These are phyloP conservation scores for Apocynum venetum DNA, from an alignment of 257 asterid genomes.

Conservation along the genomic window DNA sequence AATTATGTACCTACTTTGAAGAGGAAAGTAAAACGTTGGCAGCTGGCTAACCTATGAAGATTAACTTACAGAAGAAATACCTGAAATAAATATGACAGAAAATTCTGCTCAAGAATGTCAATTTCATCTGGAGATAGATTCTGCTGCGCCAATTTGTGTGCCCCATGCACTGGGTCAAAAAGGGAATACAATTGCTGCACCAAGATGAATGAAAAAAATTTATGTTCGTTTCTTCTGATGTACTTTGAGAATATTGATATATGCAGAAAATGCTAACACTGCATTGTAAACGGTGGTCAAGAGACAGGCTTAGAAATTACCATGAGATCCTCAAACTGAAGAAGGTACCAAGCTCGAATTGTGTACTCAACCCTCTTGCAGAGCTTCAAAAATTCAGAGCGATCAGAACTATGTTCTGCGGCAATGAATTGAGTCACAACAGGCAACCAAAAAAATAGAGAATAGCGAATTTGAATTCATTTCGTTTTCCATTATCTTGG, in stretches of 20 bases:
- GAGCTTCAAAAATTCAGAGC: slow-evolving; percentile 87
- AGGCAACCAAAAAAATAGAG: slow-evolving; percentile 1
- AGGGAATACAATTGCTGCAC: slow-evolving; percentile 91
- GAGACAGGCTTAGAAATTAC: slow-evolving; percentile 24
- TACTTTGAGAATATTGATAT: background rate
- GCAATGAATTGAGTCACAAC: background rate
- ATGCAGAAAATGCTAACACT: background rate
- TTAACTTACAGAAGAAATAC: slow-evolving; percentile 24
- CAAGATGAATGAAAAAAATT: background rate
- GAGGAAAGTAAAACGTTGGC: background rate
- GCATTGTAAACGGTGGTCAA: background rate
- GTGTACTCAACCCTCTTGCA: slow-evolving; percentile 98
- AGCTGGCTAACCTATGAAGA: background rate
- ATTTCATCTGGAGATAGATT: slow-evolving; percentile 67
- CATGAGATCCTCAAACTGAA: slow-evolving; percentile 99
- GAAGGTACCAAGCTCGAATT: slow-evolving; percentile 91
- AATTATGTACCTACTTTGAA: background rate
- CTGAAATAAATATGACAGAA: slow-evolving; percentile 80
- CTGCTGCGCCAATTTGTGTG: slow-evolving; percentile 87
- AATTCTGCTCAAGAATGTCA: slow-evolving; percentile 83
- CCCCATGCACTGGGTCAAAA: slow-evolving; percentile 89
- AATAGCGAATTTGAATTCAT: background rate
- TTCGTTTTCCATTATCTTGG: no score
- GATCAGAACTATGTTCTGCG: slow-evolving; percentile 83
- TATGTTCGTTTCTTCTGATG: background rate